Evolutionary conservation across 352 stramenopile genomes (phyloP), one percentile per base, ranked within the genome.

Genomic region (Phytophthora macrochlamydospora): DNA sequence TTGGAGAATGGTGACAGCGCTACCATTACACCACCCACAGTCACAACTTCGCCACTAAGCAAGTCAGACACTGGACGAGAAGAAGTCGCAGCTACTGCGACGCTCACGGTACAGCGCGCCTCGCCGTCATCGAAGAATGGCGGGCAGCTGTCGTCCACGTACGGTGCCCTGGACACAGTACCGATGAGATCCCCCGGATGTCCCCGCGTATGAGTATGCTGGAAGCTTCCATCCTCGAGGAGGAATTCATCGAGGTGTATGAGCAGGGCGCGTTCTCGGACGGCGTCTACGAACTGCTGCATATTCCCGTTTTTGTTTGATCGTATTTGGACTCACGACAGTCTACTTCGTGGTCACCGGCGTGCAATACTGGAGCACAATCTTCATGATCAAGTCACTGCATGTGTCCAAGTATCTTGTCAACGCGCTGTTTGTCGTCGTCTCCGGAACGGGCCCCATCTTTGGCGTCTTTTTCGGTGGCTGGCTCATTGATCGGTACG

Each of bases 301-400:
- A 84, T 44, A 87, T 92, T 24, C 86, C 86, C 3, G 83, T 92
- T 95, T 93, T 62, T 85, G 81, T 28, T 62, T 93, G 43, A 92
- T 93, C 62, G 81, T 95, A 4, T 80, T 84, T 14, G 87, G 85
- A 0, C 73, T 95, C 49, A 91, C 83, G 45, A 87, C 85, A 12
- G 83, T 95, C 18, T 95, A 93, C 76, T 95, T 95, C 55, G 87
- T 95, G 42, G 87, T 95, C 57, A 93, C 87, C 38, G 85, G 85
- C 42, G 85, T 95, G 52, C 87, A 95, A 65, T 95, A 92, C 72
- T 95, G 87, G 87, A 92, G 80, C 64, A 95, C 87, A 2, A 93
- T 93, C 67, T 95, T 92, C 64, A 92, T 93, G 80, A 90, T 91
- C 73, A 92, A 93, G 76, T 92, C 85, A 45, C 79, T 94, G 32